A percentile compares a stretch with the other conserved stretches of the same genome.
Evolutionary conservation across 345 rosid genomes (phyloP).

Genomic region (Hibiscus mutabilis): DNA sequence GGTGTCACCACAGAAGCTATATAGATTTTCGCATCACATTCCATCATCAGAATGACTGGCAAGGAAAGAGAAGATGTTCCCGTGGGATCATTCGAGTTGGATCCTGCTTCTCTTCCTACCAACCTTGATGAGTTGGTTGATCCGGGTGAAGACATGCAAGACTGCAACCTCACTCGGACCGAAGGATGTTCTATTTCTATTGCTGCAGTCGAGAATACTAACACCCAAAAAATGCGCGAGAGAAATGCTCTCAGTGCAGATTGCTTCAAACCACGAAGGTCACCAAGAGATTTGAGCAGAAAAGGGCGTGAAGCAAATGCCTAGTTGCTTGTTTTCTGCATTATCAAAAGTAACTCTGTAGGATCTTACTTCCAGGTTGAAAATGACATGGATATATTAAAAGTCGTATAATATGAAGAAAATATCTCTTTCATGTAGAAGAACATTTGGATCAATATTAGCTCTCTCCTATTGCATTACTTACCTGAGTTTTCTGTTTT

Average conservation of each 20-base stretch:
- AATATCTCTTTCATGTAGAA: no score
- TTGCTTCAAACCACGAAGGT: slow-evolving; percentile 30
- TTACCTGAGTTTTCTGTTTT: no score
- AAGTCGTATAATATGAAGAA: no score
- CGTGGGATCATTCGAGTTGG: slow-evolving; percentile 65
- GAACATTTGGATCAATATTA: no score
- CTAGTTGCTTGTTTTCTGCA: not conserved
- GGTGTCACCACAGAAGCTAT: slow-evolving; percentile 39
- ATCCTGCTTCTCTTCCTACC: slow-evolving; percentile 62
- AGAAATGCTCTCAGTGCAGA: slow-evolving; percentile 10
- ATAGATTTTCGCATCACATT: slow-evolving; percentile 65
- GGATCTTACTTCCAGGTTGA: no score
- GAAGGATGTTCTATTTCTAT: slow-evolving; percentile 11
- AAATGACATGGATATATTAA: no score
- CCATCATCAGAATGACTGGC: slow-evolving; percentile 69
- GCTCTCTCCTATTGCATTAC: no score
- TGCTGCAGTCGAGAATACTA: slow-evolving; percentile 17
- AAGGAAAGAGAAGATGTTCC: slow-evolving; percentile 67
- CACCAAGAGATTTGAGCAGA: slow-evolving; percentile 31
- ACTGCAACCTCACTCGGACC: not conserved
- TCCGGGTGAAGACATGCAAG: not conserved
- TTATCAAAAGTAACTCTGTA: no score
- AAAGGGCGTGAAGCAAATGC: slow-evolving; percentile 2
- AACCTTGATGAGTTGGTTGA: slow-evolving; percentile 8
- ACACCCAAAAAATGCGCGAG: slow-evolving; percentile 13